Evolutionary conservation across 257 asterid species (phyloP).

Genomic region (Ballota nigra): DNA sequence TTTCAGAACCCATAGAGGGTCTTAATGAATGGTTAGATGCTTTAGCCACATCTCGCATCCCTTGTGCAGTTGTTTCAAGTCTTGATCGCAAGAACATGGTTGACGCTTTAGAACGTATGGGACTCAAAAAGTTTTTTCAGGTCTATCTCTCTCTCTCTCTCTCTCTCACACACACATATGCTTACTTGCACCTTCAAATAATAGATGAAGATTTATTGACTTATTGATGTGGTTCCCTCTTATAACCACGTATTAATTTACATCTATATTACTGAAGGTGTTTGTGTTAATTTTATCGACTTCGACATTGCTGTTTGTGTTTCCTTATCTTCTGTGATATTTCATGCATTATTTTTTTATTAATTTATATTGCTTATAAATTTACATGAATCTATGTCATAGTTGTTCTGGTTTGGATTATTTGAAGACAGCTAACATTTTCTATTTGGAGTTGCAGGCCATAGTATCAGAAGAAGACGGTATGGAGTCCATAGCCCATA

Average conservation of each 20-base stretch:
- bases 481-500: conserved; percentile 92
- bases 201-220: background rate
- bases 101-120: conserved; percentile 72
- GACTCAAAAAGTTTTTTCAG: conserved; percentile 82
- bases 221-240: background rate
- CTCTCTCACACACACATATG: background rate
- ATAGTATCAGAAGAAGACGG: conserved; percentile 93
- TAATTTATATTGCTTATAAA: conserved; percentile 3
- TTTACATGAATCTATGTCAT: background rate
- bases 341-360: conserved; percentile 2
- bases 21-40: conserved; percentile 96
- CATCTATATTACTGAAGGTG: background rate
- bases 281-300: background rate
- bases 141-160: conserved; percentile 27
- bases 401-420: conserved; percentile 1
- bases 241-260: background rate
- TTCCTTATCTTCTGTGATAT: background rate
- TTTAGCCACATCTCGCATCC: conserved; percentile 79
- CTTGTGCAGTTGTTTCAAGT: conserved; percentile 96
- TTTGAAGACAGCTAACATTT: conserved; percentile 12
- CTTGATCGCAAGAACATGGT: conserved; percentile 81
- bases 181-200: background rate
- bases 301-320: background rate
- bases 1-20: conserved; percentile 82
- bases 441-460: conserved; percentile 55